Evolutionary conservation across 2,329 filamentous ascomycete species (phyloP), one percentile per base, ranked within the genome.

Genomic region (Acrocalymma vagum): DNA sequence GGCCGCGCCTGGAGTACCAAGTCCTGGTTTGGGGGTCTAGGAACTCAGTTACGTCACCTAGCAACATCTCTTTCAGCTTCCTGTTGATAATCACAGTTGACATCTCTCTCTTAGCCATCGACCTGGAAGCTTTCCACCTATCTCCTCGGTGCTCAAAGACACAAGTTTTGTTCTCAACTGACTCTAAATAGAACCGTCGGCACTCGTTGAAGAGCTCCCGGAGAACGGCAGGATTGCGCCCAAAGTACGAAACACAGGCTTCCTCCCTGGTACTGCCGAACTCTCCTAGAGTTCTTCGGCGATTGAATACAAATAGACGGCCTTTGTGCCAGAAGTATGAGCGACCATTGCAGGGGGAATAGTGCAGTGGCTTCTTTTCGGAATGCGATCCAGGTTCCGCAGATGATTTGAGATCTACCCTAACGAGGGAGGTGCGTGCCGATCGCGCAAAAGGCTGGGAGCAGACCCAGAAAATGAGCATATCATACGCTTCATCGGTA

Each of bases 81-180:
- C n/a, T n/a, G n/a, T n/a, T n/a, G n/a, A n/a, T n/a, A n/a, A n/a
- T n/a, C n/a, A n/a, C n/a, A n/a, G n/a, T n/a, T n/a, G n/a, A n/a
- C n/a, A n/a, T n/a, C n/a, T n/a, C n/a, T n/a, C n/a, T n/a, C n/a
- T n/a, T n/a, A n/a, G n/a, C n/a, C n/a, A n/a, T n/a, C n/a, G n/a
- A n/a, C n/a, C n/a, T n/a, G n/a, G n/a, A n/a, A n/a, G n/a, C n/a
- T n/a, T n/a, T n/a, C n/a, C n/a, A n/a, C n/a, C n/a, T n/a, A n/a
- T n/a, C n/a, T n/a, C n/a, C n/a, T n/a, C n/a, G n/a, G n/a, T n/a
- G n/a, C n/a, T n/a, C n/a, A n/a, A n/a, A n/a, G n/a, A n/a, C n/a
- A n/a, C n/a, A n/a, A 29, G 38, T 50, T 44, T 51, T 51, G 31
- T 51, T 47, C 29, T 47, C n/a, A 37, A 46, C 42, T 11, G 18